These are phyloP conservation scores for Salix viminalis DNA, from an alignment of 345 rosid genomes.

Conservation along the genomic window DNA sequence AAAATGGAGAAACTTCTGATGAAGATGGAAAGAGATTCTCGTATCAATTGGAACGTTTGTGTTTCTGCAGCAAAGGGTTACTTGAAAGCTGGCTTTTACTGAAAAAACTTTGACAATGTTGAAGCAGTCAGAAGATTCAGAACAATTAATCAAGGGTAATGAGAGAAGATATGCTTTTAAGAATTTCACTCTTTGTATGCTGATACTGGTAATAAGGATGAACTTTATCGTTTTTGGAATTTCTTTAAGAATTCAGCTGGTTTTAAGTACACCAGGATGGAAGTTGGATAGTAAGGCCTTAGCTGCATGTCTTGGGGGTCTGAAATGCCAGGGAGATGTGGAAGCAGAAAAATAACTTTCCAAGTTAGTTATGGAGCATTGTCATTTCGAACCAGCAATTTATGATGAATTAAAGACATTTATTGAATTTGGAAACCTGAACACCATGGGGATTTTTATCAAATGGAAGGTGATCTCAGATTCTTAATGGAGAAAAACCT, in stretches of 20 bases:
- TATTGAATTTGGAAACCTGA: too few species aligned
- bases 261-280: not conserved
- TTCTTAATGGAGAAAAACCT: too few species aligned
- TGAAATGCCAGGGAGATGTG: constrained; percentile 7
- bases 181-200: not conserved
- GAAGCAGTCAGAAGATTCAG: constrained; percentile 11
- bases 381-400: too few species aligned
- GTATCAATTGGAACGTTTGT: too few species aligned
- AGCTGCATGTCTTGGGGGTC: constrained; percentile 4
- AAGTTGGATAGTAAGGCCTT: not conserved
- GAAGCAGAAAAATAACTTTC: constrained; percentile 15
- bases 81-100: constrained; percentile 35
- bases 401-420: too few species aligned
- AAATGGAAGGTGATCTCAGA: not conserved
- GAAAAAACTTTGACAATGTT: constrained; percentile 39
- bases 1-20: too few species aligned
- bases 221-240: not conserved
- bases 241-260: not conserved
- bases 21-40: too few species aligned
- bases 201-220: not conserved
- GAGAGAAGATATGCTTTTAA: not conserved
- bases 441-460: too few species aligned
- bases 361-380: not conserved
- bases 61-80: constrained; percentile 4
- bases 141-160: constrained; percentile 19